These are phyloP conservation scores for Tripterygium wilfordii DNA, from an alignment of 177 flowering plant species.

Conservation along the genomic window DNA sequence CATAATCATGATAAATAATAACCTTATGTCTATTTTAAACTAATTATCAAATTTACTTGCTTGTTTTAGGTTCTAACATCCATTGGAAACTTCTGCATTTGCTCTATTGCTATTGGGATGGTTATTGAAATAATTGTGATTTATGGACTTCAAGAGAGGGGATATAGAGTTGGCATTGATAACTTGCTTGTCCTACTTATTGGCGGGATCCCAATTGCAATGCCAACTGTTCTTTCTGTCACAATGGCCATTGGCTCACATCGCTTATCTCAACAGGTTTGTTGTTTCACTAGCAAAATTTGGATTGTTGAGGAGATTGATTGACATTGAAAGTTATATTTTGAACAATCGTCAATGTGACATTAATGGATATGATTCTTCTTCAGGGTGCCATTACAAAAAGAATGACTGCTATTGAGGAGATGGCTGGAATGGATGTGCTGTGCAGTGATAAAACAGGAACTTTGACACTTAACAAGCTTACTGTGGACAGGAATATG, in stretches of 20 bases:
- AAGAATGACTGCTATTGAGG: slow-evolving; percentile 84
- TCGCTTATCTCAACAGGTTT: slow-evolving; percentile 71
- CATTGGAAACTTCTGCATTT: slow-evolving; percentile 81
- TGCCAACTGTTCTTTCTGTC: slow-evolving; percentile 81
- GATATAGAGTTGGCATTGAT: slow-evolving; percentile 56
- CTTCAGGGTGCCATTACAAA: slow-evolving; percentile 78
- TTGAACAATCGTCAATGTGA: too few relatives aligned
- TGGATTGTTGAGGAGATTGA: too few relatives aligned
- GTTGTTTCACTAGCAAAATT: background rate
- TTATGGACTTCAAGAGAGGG: slow-evolving; percentile 38
- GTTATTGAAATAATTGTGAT: slow-evolving; percentile 57
- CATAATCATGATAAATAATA: too few relatives aligned
- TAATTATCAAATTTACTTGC: background rate
- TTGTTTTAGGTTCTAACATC: slow-evolving; percentile 62
- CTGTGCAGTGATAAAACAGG: slow-evolving; percentile 86
- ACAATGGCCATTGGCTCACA: slow-evolving; percentile 89
- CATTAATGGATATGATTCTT: too few relatives aligned
- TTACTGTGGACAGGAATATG: slow-evolving; percentile 57
- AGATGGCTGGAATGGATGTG: slow-evolving; percentile 74
- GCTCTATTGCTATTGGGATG: slow-evolving; percentile 72
- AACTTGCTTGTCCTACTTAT: slow-evolving; percentile 69
- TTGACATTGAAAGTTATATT: too few relatives aligned
- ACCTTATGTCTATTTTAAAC: background rate
- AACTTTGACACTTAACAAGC: slow-evolving; percentile 74
- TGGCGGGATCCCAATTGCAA: slow-evolving; percentile 83